These are phyloP conservation scores for Linnemannia hyalina DNA, from an alignment of 192 early-diverging fungal genomes.

Conservation along the genomic window DNA sequence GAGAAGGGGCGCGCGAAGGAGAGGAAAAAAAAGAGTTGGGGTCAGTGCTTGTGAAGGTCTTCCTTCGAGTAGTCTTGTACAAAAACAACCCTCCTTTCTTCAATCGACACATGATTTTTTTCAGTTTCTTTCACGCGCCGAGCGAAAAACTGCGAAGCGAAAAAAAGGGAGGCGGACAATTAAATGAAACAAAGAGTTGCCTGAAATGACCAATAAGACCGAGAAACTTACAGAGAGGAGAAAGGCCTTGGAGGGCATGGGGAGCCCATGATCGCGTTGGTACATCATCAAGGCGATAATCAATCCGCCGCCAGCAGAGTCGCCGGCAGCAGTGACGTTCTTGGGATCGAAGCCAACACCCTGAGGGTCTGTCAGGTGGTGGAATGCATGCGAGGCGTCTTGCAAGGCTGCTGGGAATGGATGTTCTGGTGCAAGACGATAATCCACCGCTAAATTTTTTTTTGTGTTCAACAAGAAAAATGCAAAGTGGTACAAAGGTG, in stretches of 20 bases:
- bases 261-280: slow-evolving; percentile 65
- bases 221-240: slow-evolving; percentile 68
- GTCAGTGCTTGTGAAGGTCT: background rate
- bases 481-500: background rate
- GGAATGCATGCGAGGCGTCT: slow-evolving; percentile 70
- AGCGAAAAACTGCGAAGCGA: background rate
- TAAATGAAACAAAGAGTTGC: background rate
- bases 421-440: slow-evolving; percentile 57
- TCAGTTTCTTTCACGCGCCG: background rate
- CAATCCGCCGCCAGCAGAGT: slow-evolving; percentile 81
- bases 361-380: slow-evolving; percentile 60
- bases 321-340: slow-evolving; percentile 75
- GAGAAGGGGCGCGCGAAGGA: background rate
- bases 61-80: no score
- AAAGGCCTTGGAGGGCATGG: slow-evolving; percentile 65
- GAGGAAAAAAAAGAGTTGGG: background rate
- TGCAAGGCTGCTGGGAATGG: slow-evolving; percentile 73
- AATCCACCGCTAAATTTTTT: slow-evolving; percentile 47
- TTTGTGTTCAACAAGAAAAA: background rate
- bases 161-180: background rate
- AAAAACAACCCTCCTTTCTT: background rate
- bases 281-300: slow-evolving; percentile 71
- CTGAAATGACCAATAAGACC: background rate
- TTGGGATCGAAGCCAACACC: slow-evolving; percentile 65
- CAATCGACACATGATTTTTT: slow-evolving; percentile 4